Evolutionary conservation across 2,329 filamentous ascomycete genomes (phyloP).

Genomic region (Pseudocercospora pini-densiflorae): DNA sequence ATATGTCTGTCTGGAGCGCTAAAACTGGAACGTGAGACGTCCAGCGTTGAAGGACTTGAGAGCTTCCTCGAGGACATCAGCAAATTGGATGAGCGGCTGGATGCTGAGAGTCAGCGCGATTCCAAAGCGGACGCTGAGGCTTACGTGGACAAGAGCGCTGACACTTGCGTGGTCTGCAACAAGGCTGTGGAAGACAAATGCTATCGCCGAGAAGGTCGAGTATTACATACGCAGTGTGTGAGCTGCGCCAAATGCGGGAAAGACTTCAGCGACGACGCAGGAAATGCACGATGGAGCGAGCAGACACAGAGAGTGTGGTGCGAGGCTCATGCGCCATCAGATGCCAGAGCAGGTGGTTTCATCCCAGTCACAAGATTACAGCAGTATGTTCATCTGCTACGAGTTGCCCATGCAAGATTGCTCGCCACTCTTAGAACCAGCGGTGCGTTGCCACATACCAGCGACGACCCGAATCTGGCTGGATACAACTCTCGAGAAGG

Average conservation of each 20-base stretch:
- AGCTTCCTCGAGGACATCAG: slow-evolving; percentile 82
- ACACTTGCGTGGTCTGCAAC: slow-evolving; percentile 80
- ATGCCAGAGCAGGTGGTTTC: slow-evolving; percentile 66
- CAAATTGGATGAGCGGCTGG: slow-evolving; percentile 77
- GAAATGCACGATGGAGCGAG: slow-evolving; percentile 73
- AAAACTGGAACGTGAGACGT: slow-evolving; percentile 84
- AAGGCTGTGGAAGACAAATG: slow-evolving; percentile 96
- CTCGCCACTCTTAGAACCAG: slow-evolving; percentile 84
- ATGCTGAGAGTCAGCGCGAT: slow-evolving; percentile 65
- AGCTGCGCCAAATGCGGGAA: slow-evolving; percentile 70
- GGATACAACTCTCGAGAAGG: slow-evolving; percentile 71
- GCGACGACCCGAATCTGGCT: slow-evolving; percentile 71
- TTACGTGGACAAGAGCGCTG: slow-evolving; percentile 56
- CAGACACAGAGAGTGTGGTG: slow-evolving; percentile 74
- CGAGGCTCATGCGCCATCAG: slow-evolving; percentile 50
- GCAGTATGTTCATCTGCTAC: slow-evolving; percentile 91
- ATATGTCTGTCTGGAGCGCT: slow-evolving; percentile 95
- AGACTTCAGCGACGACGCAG: slow-evolving; percentile 70
- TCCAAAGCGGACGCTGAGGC: slow-evolving; percentile 46
- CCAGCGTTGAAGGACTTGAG: slow-evolving; percentile 74
- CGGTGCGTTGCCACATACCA: slow-evolving; percentile 74
- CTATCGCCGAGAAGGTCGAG: slow-evolving; percentile 71
- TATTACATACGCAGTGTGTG: slow-evolving; percentile 85
- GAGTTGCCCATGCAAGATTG: slow-evolving; percentile 87
- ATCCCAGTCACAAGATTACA: slow-evolving; percentile 81